These are phyloP conservation scores for Yamadazyma paraphyllophila DNA, from an alignment of 805 yeast genomes.

Conservation along the genomic window DNA sequence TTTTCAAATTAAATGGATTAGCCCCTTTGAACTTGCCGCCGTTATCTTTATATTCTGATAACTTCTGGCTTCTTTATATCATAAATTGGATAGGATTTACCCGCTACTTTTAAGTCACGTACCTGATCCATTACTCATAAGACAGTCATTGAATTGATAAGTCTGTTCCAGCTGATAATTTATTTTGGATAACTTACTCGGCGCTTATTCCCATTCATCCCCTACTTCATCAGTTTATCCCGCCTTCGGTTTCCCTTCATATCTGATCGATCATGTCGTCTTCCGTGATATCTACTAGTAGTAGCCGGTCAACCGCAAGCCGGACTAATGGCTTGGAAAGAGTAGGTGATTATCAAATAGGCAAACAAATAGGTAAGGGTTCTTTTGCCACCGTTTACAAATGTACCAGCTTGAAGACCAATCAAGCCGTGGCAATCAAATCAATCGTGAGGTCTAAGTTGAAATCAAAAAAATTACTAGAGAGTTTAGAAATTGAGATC, in stretches of 20 bases:
- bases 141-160: not conserved
- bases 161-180: not conserved
- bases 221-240: not conserved
- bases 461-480: conserved; percentile 81
- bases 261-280: conserved; percentile 3
- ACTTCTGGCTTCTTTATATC: no score
- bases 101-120: no score
- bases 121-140: no score
- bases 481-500: conserved; percentile 90
- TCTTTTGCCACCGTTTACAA: conserved; percentile 94
- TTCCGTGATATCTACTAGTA: conserved; percentile 6
- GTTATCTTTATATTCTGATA: no score
- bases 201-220: not conserved
- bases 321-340: not conserved
- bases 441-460: conserved; percentile 80
- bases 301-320: not conserved
- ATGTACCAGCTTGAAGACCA: conserved; percentile 57
- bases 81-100: no score
- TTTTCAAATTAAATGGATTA: no score
- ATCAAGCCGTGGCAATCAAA: conserved; percentile 79
- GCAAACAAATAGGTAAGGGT: conserved; percentile 90
- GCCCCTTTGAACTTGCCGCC: no score
- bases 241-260: not conserved
- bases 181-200: no score
- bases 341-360: conserved; percentile 56